Percentiles rank a stretch among this genome's conserved stretches.
These are phyloP conservation scores for Sclerospora graminicola DNA, from an alignment of 352 stramenopile species.

Conservation along the genomic window DNA sequence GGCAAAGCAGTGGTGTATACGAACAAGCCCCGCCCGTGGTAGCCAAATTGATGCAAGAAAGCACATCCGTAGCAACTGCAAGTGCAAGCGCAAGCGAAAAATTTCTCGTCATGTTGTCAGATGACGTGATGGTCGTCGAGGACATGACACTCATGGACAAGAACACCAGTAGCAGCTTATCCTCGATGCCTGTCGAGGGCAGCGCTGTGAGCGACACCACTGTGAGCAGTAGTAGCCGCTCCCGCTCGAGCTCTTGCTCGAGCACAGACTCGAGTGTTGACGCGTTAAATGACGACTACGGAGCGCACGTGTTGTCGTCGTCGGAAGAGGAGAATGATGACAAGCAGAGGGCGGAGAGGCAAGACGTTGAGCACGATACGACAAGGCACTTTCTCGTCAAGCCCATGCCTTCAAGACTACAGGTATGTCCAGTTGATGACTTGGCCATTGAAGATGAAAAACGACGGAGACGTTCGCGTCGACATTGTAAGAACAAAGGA, in stretches of 20 bases:
- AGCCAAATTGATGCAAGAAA: conserved; percentile 9
- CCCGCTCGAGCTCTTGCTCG: conserved; percentile 19
- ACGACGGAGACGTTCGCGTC: conserved; percentile 38
- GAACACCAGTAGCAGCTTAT: conserved; percentile 1
- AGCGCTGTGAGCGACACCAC: conserved; percentile 29
- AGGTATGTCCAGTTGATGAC: conserved; percentile 68
- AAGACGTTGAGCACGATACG: conserved; percentile 13
- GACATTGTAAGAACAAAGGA: conserved; percentile 27
- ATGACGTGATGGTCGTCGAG: conserved; percentile 11
- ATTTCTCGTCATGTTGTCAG: conserved; percentile 10
- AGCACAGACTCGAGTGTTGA: conserved; percentile 23
- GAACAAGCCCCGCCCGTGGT: no score
- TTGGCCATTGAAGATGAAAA: conserved; percentile 71
- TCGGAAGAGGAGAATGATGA: conserved; percentile 29
- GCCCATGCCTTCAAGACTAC: conserved; percentile 54
- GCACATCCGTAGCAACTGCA: conserved; percentile 11
- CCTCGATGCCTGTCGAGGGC: conserved; percentile 10
- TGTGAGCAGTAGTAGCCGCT: conserved; percentile 28
- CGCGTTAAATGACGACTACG: conserved; percentile 28
- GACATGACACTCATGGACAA: conserved; percentile 9
- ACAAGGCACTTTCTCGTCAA: conserved; percentile 41
- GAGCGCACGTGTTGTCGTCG: conserved; percentile 22
- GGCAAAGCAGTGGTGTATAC: no score
- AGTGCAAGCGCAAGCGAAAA: conserved; percentile 19
- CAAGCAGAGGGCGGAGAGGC: conserved; percentile 7